A percentile compares a stretch with the other conserved stretches of the same genome.
phyloP scores from a whole-genome alignment of 148 eudicot species.

The Amaranthus hypochondriacus region DNA sequence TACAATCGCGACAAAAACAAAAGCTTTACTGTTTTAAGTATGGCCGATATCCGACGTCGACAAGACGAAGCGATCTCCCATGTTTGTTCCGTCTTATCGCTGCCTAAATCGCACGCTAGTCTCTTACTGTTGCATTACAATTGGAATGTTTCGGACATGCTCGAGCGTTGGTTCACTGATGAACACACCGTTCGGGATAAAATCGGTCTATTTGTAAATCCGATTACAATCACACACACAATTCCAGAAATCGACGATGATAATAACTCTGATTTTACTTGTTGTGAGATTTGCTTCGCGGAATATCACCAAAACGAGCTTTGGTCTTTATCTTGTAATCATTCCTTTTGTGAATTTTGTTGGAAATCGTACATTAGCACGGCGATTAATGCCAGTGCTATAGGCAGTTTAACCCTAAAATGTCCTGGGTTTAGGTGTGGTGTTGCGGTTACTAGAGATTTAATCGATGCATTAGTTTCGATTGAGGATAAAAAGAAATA shows the following conservation, averaged over 20 bases:
- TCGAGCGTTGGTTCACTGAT: constrained; percentile 59
- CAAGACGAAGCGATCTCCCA: constrained; percentile 11
- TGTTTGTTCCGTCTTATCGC: constrained; percentile 4
- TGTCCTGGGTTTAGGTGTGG: constrained; percentile 65
- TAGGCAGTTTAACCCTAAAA: constrained; percentile 21
- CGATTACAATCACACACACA: no score
- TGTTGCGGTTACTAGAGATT: constrained; percentile 47
- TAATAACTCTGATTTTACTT: background rate
- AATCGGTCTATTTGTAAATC: constrained; percentile 32
- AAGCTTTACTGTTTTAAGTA: constrained; percentile 18
- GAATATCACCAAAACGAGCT: constrained; percentile 26
- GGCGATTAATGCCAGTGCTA: constrained; percentile 1
- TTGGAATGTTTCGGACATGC: constrained; percentile 49
- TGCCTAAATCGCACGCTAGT: constrained; percentile 43
- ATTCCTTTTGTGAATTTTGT: constrained; percentile 51
- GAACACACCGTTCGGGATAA: constrained; percentile 43
- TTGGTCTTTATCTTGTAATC: constrained; percentile 47
- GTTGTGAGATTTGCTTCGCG: constrained; percentile 69
- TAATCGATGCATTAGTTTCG: constrained; percentile 35
- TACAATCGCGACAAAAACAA: background rate
- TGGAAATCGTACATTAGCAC: constrained; percentile 40
- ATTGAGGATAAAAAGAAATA: constrained; percentile 40
- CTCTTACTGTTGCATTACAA: constrained; percentile 50
- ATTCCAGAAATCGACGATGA: background rate
- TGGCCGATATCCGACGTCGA: constrained; percentile 8